Evolutionary conservation across 106 monocot genomes (phyloP).

Genomic region (Dendrobium officinale): DNA sequence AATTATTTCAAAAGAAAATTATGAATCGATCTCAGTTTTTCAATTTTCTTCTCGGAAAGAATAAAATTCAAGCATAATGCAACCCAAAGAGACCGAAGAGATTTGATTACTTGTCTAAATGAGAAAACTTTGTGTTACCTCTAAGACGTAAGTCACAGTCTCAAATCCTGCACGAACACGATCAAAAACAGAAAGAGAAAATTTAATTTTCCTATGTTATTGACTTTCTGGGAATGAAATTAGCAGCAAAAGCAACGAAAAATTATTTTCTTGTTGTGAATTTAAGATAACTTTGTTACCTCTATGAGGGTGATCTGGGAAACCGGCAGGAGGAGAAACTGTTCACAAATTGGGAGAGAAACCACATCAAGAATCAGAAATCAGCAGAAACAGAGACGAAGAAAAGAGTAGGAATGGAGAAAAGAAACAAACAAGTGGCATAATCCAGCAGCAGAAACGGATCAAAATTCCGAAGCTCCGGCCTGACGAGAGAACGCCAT

Average conservation of each 20-base stretch:
- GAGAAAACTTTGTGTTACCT: slow-evolving; percentile 21
- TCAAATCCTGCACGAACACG: slow-evolving; percentile 40
- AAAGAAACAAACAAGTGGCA: slow-evolving; percentile 32
- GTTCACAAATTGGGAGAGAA: slow-evolving; percentile 11
- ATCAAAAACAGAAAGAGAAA: neutral
- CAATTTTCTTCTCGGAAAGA: no score
- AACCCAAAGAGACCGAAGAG: no score
- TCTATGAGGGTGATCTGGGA: slow-evolving; percentile 78
- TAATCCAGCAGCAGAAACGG: slow-evolving; percentile 66
- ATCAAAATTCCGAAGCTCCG: slow-evolving; percentile 58
- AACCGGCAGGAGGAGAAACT: slow-evolving; percentile 61
- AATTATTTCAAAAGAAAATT: no score
- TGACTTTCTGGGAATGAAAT: no score
- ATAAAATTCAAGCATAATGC: no score
- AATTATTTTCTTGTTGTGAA: neutral
- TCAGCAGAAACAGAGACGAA: neutral
- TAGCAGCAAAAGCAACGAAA: neutral
- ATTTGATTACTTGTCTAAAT: neutral
- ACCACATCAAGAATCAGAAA: neutral
- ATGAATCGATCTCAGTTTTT: no score
- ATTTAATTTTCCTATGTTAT: neutral
- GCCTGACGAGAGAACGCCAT: slow-evolving; percentile 15
- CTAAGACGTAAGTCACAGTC: slow-evolving; percentile 68
- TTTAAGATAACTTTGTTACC: slow-evolving; percentile 13
- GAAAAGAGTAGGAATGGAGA: neutral